Conservation (phyloP, 495 filamentous ascomycete species). For the Haplographium delicatum region DNA sequence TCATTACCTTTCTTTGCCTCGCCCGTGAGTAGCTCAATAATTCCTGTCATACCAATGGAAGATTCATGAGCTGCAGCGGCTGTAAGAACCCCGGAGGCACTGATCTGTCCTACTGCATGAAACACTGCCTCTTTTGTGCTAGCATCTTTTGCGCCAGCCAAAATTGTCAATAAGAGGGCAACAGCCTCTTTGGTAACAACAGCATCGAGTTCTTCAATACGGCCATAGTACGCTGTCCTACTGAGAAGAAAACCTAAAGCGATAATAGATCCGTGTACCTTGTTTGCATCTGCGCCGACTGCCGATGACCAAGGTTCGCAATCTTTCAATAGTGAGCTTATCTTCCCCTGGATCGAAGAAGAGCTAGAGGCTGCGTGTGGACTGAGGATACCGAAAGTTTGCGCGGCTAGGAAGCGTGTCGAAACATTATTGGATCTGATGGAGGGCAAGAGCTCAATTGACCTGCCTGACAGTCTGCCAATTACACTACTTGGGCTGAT, state of each 20-base stretch:
- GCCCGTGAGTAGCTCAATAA: slow-evolving; percentile 54
- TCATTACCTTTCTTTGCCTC: slow-evolving; percentile 78
- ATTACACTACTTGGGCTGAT: slow-evolving; percentile 52
- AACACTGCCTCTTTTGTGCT: slow-evolving; percentile 45
- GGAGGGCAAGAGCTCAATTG: slow-evolving; percentile 46
- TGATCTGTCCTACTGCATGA: slow-evolving; percentile 66
- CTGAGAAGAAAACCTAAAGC: slow-evolving; percentile 43
- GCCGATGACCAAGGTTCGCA: slow-evolving; percentile 48
- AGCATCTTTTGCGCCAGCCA: slow-evolving; percentile 19
- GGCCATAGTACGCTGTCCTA: slow-evolving; percentile 45
- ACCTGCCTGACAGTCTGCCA: slow-evolving; percentile 40
- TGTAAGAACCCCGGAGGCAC: slow-evolving; percentile 58
- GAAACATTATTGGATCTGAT: slow-evolving; percentile 65
- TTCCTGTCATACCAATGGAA: slow-evolving; percentile 19
- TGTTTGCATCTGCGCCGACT: slow-evolving; percentile 55
- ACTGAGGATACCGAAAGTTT: slow-evolving; percentile 72
- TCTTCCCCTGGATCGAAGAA: slow-evolving; percentile 26
- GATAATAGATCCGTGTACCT: slow-evolving; percentile 49
- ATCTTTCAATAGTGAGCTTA: slow-evolving; percentile 35
- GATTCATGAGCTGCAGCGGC: slow-evolving; percentile 17
- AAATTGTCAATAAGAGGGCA: slow-evolving; percentile 11
- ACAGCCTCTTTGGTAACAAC: slow-evolving; percentile 10
- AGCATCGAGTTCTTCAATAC: slow-evolving; percentile 9
- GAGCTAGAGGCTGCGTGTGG: slow-evolving; percentile 50
- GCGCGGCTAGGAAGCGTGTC: slow-evolving; percentile 56